Percentiles rank a stretch among this genome's conserved stretches.
Conservation (phyloP, 2,329 filamentous ascomycete genomes). For the Plectosphaerella plurivora region DNA sequence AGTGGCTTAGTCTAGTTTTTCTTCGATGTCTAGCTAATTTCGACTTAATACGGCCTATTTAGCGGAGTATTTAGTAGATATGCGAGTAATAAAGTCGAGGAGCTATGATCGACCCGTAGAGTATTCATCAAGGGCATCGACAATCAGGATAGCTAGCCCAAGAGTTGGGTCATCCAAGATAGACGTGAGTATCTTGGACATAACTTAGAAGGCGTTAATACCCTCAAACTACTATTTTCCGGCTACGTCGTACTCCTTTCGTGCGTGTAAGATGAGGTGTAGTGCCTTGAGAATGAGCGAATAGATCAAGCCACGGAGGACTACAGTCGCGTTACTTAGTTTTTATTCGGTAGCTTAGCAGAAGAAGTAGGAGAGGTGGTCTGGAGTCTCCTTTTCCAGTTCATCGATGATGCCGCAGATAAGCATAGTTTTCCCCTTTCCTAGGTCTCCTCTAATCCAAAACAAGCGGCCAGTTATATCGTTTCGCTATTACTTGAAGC, state of each 20-base stretch:
- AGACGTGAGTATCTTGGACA: constrained; percentile 29
- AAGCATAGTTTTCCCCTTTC: constrained; percentile 33
- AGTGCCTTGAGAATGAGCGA: constrained; percentile 22
- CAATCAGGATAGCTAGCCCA: constrained; percentile 20
- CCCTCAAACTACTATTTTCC: constrained; percentile 30
- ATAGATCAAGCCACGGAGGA: constrained; percentile 34
- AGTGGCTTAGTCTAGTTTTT: constrained; percentile 15
- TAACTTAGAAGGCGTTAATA: constrained; percentile 27
- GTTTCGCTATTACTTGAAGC: constrained; percentile 22
- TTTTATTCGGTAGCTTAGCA: constrained; percentile 30
- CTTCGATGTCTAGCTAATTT: constrained; percentile 30
- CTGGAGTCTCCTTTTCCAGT: constrained; percentile 7
- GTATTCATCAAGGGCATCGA: constrained; percentile 18
- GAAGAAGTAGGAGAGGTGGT: constrained; percentile 27
- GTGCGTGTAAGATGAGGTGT: constrained; percentile 31
- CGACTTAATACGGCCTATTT: constrained; percentile 43
- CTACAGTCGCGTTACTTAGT: constrained; percentile 26
- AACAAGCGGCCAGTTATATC: constrained; percentile 17
- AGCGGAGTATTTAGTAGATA: constrained; percentile 10
- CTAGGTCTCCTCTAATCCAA: constrained; percentile 28
- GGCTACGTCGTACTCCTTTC: constrained; percentile 25
- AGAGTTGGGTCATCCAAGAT: too few species aligned
- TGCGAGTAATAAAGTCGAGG: constrained; percentile 23
- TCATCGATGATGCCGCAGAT: constrained; percentile 22
- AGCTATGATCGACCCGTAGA: constrained; percentile 14